Percentiles rank a stretch among this genome's conserved stretches.
These are phyloP conservation scores for Leccinum ambiguum DNA, from an alignment of 1,284 basidiomycete species.

Conservation along the genomic window DNA sequence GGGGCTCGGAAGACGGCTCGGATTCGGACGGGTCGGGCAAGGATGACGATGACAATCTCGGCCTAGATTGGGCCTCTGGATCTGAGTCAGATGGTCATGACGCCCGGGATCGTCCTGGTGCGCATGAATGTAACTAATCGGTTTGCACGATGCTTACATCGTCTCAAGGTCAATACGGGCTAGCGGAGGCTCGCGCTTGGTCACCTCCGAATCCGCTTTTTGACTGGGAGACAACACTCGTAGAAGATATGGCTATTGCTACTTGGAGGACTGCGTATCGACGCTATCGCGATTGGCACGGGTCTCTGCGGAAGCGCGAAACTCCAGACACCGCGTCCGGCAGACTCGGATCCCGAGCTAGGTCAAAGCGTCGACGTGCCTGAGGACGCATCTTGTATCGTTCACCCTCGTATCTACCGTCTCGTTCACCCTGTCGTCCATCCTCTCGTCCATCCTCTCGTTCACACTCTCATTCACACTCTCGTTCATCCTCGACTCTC, in stretches of 20 bases:
- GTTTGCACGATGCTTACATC: background rate
- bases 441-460: background rate
- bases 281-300: background rate
- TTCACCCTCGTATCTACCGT: background rate
- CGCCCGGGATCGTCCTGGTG: too few relatives aligned
- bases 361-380: background rate
- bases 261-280: background rate
- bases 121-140: background rate
- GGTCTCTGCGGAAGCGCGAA: background rate
- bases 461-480: background rate
- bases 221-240: background rate
- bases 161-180: background rate
- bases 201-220: background rate
- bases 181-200: background rate
- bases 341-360: background rate
- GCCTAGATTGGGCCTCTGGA: background rate
- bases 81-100: background rate
- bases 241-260: slow-evolving; percentile 1
- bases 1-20: background rate
- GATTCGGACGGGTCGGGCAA: background rate
- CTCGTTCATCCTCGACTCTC: background rate
- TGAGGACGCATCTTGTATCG: background rate
- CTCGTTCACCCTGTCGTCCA: background rate
- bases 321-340: background rate
- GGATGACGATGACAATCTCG: background rate